Evolutionary conservation across 768 basidiomycete genomes (phyloP), one percentile per base, ranked within the genome.

Genomic region (Lentinula detonsa): DNA sequence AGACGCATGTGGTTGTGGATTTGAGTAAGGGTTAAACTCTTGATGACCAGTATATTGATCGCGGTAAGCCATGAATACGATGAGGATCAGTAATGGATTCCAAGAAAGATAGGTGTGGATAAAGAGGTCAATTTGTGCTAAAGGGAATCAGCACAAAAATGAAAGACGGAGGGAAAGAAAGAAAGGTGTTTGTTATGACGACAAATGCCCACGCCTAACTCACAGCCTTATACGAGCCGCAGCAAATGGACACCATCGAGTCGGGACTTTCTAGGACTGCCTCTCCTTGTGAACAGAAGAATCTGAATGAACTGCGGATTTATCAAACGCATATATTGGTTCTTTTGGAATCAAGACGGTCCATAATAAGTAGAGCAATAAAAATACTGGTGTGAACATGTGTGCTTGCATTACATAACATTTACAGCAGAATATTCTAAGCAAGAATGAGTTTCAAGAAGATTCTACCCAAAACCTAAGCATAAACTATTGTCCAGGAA

Each of bases 11-110:
- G 80, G 78, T 64, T 76, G 75, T 62, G 62, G 65, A 63, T 66
- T 69, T 23, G 69, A 50, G 66, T 85, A 87, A 31, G 84, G 76
- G 68, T 82, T 79, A 68, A 76, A 79, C 39, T 69, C 69, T 39
- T 62, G 39, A 56, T 69, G 66, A 57, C 70, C 75, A 62, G 76
- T 62, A 67, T 85, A 83, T 21, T 84, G 84, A 69, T 87, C 84
- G 61, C 72, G 76, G 71, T 85, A 84, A 10, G 83, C 70, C 78
- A 85, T 83, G 64, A 70, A 73, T 21, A 45, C 16, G 39, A 13
- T 15, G 31, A 45, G 6, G 23, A 23, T 15, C 34, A 46, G n/a
- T 45, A 48, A n/a, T 21, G 16, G 21, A 10, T 48, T 48, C 5
- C 21, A 23, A 23, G 9, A n/a, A 18, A 10, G 9, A 10, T 48